Conservation (phyloP, 2,329 filamentous ascomycete genomes). For the Didymella pinodella region DNA sequence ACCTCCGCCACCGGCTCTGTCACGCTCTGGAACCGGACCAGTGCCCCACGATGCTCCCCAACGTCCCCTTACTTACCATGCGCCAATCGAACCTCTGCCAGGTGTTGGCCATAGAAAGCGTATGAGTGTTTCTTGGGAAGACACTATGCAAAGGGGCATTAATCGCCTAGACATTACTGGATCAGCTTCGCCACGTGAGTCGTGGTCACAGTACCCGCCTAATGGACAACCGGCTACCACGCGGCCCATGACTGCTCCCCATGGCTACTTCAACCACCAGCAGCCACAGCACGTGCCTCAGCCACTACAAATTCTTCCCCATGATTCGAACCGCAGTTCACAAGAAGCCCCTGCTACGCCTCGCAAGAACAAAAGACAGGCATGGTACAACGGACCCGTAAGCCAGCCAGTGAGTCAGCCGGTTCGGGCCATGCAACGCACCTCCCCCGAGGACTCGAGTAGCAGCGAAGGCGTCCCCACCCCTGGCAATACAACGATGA, state of each 20-base stretch:
- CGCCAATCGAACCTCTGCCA: conserved; percentile 38
- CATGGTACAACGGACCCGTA: conserved; percentile 72
- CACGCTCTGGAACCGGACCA: conserved; percentile 72
- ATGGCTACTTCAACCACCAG: conserved; percentile 46
- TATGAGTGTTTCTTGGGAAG: conserved; percentile 65
- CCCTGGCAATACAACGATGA: conserved; percentile 58
- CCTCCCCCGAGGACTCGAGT: conserved; percentile 64
- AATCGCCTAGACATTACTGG: conserved; percentile 70
- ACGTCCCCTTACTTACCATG: conserved; percentile 50
- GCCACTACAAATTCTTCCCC: conserved; percentile 39
- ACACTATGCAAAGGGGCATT: conserved; percentile 70
- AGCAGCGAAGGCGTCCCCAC: conserved; percentile 64
- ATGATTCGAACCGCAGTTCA: conserved; percentile 48
- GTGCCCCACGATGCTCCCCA: conserved; percentile 75
- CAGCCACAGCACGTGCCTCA: conserved; percentile 32
- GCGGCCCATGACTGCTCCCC: conserved; percentile 50
- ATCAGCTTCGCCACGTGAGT: conserved; percentile 49
- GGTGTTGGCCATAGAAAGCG: conserved; percentile 43
- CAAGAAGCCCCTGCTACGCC: conserved; percentile 58
- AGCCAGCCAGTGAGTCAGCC: conserved; percentile 31
- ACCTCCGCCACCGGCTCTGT: conserved; percentile 68
- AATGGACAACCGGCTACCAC: conserved; percentile 31
- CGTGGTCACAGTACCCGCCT: conserved; percentile 45
- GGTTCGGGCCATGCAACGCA: conserved; percentile 53
- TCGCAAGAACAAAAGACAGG: conserved; percentile 71